These are phyloP conservation scores for Lactarius evosmus DNA, from an alignment of 768 basidiomycete species.

Conservation along the genomic window DNA sequence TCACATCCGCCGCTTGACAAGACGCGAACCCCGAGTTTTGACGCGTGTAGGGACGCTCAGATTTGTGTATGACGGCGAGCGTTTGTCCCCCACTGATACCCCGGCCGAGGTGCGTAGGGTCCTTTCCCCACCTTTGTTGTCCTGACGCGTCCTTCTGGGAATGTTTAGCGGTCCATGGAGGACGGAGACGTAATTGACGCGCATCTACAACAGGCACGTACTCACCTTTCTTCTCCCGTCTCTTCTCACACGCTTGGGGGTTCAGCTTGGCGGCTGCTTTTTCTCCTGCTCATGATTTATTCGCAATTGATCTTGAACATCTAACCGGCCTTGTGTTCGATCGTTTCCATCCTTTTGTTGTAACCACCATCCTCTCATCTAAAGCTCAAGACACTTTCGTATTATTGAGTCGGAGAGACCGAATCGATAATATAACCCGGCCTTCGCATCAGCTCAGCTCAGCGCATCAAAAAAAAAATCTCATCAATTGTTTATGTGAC, in stretches of 20 bases:
- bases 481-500: not conserved
- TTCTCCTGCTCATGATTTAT: conserved; percentile 1
- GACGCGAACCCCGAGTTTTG: not conserved
- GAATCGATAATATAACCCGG: not conserved
- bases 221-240: not conserved
- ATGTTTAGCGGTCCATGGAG: conserved; percentile 20
- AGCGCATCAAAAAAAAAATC: not conserved
- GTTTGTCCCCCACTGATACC: conserved; percentile 21
- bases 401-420: not conserved
- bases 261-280: conserved; percentile 16
- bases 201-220: conserved; percentile 24
- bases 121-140: not conserved
- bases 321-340: conserved; percentile 1
- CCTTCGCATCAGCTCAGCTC: not conserved
- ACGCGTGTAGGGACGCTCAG: conserved; percentile 21
- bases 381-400: not conserved
- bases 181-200: conserved; percentile 27
- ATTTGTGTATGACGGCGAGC: conserved; percentile 27
- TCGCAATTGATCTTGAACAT: not conserved
- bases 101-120: conserved; percentile 19
- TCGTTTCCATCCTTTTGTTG: conserved; percentile 10
- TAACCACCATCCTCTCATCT: conserved; percentile 17
- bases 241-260: not conserved
- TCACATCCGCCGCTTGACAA: not conserved
- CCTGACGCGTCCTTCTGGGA: conserved; percentile 11